Evolutionary conservation across 23 red algal genomes (phyloP).

Genomic region (Gracilaria domingensis): DNA sequence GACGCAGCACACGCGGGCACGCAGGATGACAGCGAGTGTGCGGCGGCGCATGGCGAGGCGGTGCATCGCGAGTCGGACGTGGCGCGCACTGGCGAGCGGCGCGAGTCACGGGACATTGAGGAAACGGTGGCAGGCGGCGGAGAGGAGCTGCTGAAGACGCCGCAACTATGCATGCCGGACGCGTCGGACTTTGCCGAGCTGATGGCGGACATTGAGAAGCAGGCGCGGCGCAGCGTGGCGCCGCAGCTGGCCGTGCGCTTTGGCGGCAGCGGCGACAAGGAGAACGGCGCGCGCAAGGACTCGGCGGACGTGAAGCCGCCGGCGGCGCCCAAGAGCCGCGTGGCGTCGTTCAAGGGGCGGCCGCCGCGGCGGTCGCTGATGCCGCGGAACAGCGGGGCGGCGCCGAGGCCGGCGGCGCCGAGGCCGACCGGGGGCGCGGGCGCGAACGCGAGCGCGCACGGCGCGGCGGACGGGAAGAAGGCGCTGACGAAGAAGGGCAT

Average conservation of each 20-base stretch:
- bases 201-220: constrained; percentile 39
- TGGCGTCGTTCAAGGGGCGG: constrained; percentile 13
- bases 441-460: too few species aligned
- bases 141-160: constrained; percentile 23
- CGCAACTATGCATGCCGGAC: constrained; percentile 17
- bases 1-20: too few species aligned
- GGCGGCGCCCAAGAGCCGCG: not conserved
- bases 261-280: constrained; percentile 23
- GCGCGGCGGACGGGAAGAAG: too few species aligned
- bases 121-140: not conserved
- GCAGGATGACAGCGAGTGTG: too few species aligned
- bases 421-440: not conserved
- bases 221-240: constrained; percentile 1
- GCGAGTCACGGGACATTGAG: not conserved
- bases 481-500: not conserved
- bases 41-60: too few species aligned
- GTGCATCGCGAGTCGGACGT: too few species aligned
- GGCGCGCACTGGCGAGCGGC: not conserved
- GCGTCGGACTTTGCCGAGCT: constrained; percentile 32
- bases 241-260: not conserved
- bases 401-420: not conserved
- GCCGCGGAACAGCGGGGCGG: not conserved
- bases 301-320: not conserved
- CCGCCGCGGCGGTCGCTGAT: constrained; percentile 21
- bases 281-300: constrained; percentile 14